These are phyloP conservation scores for Scutellaria minor DNA, from an alignment of 257 asterid genomes.

Conservation along the genomic window DNA sequence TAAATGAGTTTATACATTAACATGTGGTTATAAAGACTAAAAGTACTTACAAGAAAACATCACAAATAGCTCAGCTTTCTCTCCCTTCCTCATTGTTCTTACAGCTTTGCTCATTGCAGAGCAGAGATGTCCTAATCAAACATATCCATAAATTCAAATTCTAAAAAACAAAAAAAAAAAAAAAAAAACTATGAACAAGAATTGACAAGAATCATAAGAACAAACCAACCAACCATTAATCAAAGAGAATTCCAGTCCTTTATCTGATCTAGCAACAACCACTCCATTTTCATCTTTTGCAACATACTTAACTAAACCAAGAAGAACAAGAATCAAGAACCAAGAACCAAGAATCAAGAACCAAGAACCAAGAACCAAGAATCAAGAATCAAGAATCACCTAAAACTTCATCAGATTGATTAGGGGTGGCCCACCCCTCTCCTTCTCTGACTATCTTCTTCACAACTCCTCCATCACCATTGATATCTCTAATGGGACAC, in stretches of 20 bases:
- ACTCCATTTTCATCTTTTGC: conserved; percentile 47
- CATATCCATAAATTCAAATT: neutral
- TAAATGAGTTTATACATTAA: neutral
- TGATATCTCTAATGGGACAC: conserved; percentile 59
- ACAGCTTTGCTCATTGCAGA: conserved; percentile 63
- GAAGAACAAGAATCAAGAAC: neutral
- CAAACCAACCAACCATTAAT: conserved; percentile 42
- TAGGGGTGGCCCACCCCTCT: conserved; percentile 77
- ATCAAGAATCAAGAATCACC: conserved; percentile 37
- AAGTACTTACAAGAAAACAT: conserved; percentile 56
- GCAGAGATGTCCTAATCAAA: conserved; percentile 50
- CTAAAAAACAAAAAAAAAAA: no score
- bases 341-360: neutral
- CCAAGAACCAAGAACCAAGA: no score
- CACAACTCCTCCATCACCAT: conserved; percentile 65
- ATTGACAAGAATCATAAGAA: neutral
- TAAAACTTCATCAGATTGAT: conserved; percentile 57
- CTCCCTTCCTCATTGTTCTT: conserved; percentile 74
- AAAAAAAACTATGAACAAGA: neutral
- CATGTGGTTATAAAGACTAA: neutral
- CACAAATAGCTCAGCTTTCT: conserved; percentile 61
- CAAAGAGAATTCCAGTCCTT: conserved; percentile 51
- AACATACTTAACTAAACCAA: conserved; percentile 54
- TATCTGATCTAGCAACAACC: conserved; percentile 46
- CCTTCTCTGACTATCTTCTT: conserved; percentile 64